Base-by-base conservation (phyloP, 2,329 filamentous ascomycete genomes). In the Neophaeococcomyces aloes region DNA sequence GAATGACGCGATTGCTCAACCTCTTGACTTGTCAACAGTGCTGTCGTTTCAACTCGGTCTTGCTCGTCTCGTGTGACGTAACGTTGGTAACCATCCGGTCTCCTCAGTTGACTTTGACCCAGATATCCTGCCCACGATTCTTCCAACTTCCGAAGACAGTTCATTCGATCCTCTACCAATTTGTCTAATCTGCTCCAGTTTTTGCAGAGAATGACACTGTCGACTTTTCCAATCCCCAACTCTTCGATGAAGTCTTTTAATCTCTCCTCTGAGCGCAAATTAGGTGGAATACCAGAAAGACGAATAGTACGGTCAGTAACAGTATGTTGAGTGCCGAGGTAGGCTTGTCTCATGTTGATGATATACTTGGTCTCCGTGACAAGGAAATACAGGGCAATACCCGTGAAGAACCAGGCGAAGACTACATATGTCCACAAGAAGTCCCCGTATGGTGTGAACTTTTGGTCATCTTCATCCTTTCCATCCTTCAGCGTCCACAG, bases 341-440 rank as follows among this genome's bases (percentile, higher is more conserved):
- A 98, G 46, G 87, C 79, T 61, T 98, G 91, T 18, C 91, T 74
- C 23, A 89, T 76, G 45, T 81, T 76, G 51, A 96, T 93, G 41
- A 98, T 82, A 47, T 79, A 82, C 53, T 82, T 78, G 0, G 91
- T 96, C 64, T 94, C 82, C 32, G 75, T 74, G 46, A 89, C 78
- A 56, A 96, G 79, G 53, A 89, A 76, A 59, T 88, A 94, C 10
- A 95, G 68, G 0, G 85, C 83, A 32, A 96, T 65, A 1, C 70
- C 77, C 4, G 83, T 89, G 62, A 96, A 98, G 39, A 96, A 72
- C 66, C 95, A 98, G 1, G 87, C 85, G 56, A 98, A 98, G n/a
- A 84, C 71, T 11, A 94, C 76, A 58, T 96, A 95, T 57, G 89
- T 84, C 87, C 89, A 95, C 1, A 95, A 67, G 56, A 88, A 94